phyloP scores from a whole-genome alignment of 257 asterid genomes.

The Hygrophila difformis region DNA sequence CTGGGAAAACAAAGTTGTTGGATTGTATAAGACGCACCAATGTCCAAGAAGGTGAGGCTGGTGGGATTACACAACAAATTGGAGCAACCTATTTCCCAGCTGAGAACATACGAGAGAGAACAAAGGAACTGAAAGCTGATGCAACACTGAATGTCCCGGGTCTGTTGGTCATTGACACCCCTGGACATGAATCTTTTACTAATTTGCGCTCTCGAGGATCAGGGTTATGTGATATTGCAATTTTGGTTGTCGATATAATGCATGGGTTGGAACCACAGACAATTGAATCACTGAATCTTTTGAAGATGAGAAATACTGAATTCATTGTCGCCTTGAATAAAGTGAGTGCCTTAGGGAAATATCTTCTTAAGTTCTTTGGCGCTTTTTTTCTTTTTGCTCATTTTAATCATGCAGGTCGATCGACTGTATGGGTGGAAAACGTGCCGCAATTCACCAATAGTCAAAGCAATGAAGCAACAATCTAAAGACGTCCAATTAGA shows the following conservation, averaged over 20 bases:
- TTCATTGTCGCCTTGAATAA: conserved; percentile 90
- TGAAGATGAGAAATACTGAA: conserved; percentile 86
- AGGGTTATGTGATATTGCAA: conserved; percentile 94
- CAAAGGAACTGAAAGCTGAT: conserved; percentile 91
- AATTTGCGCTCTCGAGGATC: conserved; percentile 94
- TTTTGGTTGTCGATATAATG: conserved; percentile 94
- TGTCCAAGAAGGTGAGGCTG: conserved; percentile 99
- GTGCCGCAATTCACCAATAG: conserved; percentile 70
- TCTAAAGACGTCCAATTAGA: conserved; percentile 58
- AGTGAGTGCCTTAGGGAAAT: conserved; percentile 35
- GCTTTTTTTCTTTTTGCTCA: conserved; percentile 1
- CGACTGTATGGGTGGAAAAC: conserved; percentile 85
- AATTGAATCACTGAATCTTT: conserved; percentile 85
- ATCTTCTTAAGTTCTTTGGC: background rate
- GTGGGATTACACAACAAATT: conserved; percentile 97
- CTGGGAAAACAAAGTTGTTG: conserved; percentile 94
- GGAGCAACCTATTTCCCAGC: conserved; percentile 99
- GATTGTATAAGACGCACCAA: conserved; percentile 96
- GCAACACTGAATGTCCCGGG: conserved; percentile 95
- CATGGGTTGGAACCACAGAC: conserved; percentile 99
- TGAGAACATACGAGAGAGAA: conserved; percentile 90
- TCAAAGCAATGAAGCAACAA: conserved; percentile 75
- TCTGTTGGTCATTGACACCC: conserved; percentile 89
- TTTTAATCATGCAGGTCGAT: conserved; percentile 54
- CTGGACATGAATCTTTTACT: conserved; percentile 95